A percentile compares a stretch with the other conserved stretches of the same genome.
phyloP scores from a whole-genome alignment of 2,329 filamentous ascomycete genomes.

The Arthrobotrys megalospora region DNA sequence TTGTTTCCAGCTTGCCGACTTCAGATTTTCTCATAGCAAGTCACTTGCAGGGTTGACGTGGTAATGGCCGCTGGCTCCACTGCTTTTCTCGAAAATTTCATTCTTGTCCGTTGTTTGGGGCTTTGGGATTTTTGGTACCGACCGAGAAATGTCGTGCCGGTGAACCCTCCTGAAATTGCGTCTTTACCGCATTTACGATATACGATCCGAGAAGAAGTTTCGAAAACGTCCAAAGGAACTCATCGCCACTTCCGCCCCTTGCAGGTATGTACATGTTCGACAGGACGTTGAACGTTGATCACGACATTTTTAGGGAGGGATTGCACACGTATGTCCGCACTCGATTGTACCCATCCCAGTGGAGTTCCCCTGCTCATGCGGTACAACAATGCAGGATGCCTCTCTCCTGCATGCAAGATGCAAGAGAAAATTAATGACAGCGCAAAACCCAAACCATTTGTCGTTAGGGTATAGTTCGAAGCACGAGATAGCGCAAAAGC shows the following conservation, averaged over 20 bases:
- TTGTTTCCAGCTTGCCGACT: conserved; percentile 41
- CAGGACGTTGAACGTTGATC: conserved; percentile 45
- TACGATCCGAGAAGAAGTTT: conserved; percentile 53
- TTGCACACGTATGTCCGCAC: conserved; percentile 25
- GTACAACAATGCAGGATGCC: conserved; percentile 60
- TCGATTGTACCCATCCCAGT: conserved; percentile 21
- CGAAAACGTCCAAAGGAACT: conserved; percentile 37
- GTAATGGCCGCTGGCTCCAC: conserved; percentile 47
- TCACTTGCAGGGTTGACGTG: conserved; percentile 59
- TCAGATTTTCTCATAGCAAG: conserved; percentile 36
- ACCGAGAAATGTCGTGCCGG: conserved; percentile 38
- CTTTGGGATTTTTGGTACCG: conserved; percentile 38
- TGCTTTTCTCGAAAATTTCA: conserved; percentile 30
- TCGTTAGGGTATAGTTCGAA: conserved; percentile 46
- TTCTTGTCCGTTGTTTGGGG: conserved; percentile 29
- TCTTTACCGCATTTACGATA: conserved; percentile 51
- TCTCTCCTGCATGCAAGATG: conserved; percentile 55
- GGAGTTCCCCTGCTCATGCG: conserved; percentile 53
- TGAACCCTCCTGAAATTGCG: conserved; percentile 37
- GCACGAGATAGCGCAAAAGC: conserved; percentile 35
- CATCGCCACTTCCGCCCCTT: conserved; percentile 49
- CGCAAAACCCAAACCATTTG: conserved; percentile 40
- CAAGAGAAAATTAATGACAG: conserved; percentile 42
- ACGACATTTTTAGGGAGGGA: conserved; percentile 53
- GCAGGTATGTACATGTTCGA: conserved; percentile 53